phyloP scores from a whole-genome alignment of 257 asterid genomes.

The Nicotiana undulata region DNA sequence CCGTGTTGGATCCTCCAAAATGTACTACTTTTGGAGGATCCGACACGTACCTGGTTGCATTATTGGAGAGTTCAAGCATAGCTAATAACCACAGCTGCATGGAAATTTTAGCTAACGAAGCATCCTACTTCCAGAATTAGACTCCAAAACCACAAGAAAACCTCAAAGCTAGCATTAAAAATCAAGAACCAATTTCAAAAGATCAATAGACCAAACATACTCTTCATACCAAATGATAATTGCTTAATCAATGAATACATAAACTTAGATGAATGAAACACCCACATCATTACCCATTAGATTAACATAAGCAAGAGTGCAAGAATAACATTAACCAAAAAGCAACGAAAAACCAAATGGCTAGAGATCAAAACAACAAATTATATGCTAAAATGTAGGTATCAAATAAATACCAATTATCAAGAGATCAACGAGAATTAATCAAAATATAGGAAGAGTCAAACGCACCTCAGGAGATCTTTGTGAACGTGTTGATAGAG shows the following conservation, averaged over 20 bases:
- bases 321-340: neutral
- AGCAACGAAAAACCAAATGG: neutral
- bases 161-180: neutral
- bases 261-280: neutral
- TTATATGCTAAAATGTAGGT: neutral
- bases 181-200: neutral
- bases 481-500: neutral
- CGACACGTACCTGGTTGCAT: no score
- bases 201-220: neutral
- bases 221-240: neutral
- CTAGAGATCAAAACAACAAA: neutral
- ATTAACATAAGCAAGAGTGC: neutral
- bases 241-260: neutral
- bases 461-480: neutral
- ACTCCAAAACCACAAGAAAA: conserved; percentile 1
- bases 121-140: neutral
- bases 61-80: no score
- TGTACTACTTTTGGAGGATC: no score
- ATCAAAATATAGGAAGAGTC: neutral
- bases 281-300: neutral
- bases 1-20: no score
- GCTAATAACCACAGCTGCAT: neutral
- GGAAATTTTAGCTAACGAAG: neutral
- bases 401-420: no score
- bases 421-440: neutral